Percentiles rank a stretch among this genome's conserved stretches.
phyloP scores from a whole-genome alignment of 2,329 filamentous ascomycete species.

The Sporothrix protearum region DNA sequence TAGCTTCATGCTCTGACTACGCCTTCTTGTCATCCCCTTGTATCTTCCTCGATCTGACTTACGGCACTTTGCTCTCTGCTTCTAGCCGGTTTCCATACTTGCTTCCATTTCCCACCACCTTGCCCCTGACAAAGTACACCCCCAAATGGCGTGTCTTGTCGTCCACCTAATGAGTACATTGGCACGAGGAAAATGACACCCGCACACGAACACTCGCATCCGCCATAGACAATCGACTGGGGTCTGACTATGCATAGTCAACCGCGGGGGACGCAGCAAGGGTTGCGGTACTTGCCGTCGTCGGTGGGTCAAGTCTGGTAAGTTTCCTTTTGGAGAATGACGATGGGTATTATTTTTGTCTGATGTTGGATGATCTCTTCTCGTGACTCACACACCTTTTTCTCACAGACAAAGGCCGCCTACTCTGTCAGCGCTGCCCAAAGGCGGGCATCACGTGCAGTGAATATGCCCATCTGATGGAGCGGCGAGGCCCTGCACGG shows the following conservation, averaged over 20 bases:
- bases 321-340: neutral
- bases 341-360: neutral
- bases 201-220: neutral
- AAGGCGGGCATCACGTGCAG: neutral
- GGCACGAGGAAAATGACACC: no score
- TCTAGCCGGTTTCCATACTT: neutral
- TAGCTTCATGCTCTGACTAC: neutral
- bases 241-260: neutral
- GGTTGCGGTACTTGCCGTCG: neutral
- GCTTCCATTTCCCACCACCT: neutral
- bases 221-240: neutral
- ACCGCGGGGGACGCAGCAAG: slow-evolving; percentile 6
- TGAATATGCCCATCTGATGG: neutral
- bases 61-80: neutral
- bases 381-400: neutral
- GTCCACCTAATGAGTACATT: neutral
- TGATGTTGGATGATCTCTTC: neutral
- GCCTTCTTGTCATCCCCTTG: no score
- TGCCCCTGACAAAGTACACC: neutral
- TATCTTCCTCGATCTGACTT: neutral
- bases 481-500: neutral
- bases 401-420: neutral
- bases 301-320: neutral
- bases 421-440: neutral
- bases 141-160: neutral